Evolutionary conservation across 768 basidiomycete species (phyloP), one percentile per base, ranked within the genome.

Genomic region (Gloeopeniophorella convolvens): DNA sequence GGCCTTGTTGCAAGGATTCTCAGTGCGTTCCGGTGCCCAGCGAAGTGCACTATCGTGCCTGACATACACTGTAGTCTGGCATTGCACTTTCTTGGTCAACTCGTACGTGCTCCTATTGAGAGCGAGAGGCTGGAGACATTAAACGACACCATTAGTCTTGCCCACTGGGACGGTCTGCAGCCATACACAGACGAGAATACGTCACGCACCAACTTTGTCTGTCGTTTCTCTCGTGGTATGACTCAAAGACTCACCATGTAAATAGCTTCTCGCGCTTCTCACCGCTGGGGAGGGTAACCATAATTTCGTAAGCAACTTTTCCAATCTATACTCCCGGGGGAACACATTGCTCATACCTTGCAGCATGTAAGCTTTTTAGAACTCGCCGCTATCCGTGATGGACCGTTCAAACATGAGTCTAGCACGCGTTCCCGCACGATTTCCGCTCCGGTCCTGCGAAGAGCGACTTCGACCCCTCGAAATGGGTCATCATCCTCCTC

Each of bases 101-200:
- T 85, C 82, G 81, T 84, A 53, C 45, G 79, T 66, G 5, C 6
- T 21, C 21, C 15, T 50, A 16, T 6, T 9, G 20, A 32, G 5
- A 30, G 36, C 16, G 48, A 33, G n/a, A 36, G 24, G 5, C 21
- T 11, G n/a, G 5, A 47, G 40, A 42, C 16, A 1, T 30, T 33
- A 28, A 15, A 28, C 12, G 12, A 13, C 46, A 33, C 16, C 18
- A 4, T 6, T 45, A 84, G 83, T 1, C 65, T 91, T 5, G 86
- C 88, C 3, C 89, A 91, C 54, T 89, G 83, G 83, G 76, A 86
- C 13, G 89, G 89, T 8, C 60, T 88, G 16, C 87, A 89, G 57
- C 85, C 82, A 0, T 89, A 87, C 61, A 81, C 85, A 3, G 84
- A 87, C 57, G 88, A 89, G 57, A 77, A 89, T 57, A 84, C 84